phyloP scores from a whole-genome alignment of 83 land plant genomes.

The Diphasiastrum complanatum region DNA sequence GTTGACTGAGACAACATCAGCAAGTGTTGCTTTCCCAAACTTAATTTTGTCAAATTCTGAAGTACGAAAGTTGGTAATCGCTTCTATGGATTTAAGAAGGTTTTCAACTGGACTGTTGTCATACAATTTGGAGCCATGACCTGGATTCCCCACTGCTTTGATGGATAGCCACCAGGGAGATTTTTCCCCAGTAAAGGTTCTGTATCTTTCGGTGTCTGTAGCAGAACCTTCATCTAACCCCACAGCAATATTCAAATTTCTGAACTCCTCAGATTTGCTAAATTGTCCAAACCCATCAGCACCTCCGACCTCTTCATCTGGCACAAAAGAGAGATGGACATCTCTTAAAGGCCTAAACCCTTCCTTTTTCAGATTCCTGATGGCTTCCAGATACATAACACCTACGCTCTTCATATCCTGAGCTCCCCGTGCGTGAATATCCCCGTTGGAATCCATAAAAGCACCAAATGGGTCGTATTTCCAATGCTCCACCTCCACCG shows the following conservation, averaged over 20 bases:
- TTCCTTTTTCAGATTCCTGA: constrained; percentile 32
- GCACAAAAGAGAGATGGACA: constrained; percentile 61
- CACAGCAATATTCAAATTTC: constrained; percentile 59
- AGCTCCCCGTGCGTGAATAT: constrained; percentile 76
- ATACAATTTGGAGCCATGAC: constrained; percentile 77
- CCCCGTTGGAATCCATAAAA: constrained; percentile 37
- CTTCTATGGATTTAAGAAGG: constrained; percentile 59
- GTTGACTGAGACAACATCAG: constrained; percentile 78
- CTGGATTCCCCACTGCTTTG: constrained; percentile 63
- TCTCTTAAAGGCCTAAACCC: constrained; percentile 49
- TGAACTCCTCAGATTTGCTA: constrained; percentile 41
- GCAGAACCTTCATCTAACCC: constrained; percentile 84
- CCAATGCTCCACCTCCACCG: constrained; percentile 62
- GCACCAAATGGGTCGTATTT: constrained; percentile 60
- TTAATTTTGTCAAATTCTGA: constrained; percentile 67
- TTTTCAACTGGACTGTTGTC: constrained; percentile 76
- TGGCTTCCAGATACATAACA: constrained; percentile 78
- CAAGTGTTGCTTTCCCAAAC: constrained; percentile 45
- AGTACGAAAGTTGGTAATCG: constrained; percentile 48
- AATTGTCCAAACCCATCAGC: constrained; percentile 49
- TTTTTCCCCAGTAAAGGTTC: constrained; percentile 71
- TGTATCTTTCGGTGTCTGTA: constrained; percentile 42
- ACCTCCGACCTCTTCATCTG: constrained; percentile 92
- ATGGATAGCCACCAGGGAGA: constrained; percentile 58
- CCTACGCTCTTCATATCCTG: constrained; percentile 84